Percentiles rank a stretch among this genome's conserved stretches.
These are phyloP conservation scores for Pichia insulana DNA, from an alignment of 805 yeast genomes.

Conservation along the genomic window DNA sequence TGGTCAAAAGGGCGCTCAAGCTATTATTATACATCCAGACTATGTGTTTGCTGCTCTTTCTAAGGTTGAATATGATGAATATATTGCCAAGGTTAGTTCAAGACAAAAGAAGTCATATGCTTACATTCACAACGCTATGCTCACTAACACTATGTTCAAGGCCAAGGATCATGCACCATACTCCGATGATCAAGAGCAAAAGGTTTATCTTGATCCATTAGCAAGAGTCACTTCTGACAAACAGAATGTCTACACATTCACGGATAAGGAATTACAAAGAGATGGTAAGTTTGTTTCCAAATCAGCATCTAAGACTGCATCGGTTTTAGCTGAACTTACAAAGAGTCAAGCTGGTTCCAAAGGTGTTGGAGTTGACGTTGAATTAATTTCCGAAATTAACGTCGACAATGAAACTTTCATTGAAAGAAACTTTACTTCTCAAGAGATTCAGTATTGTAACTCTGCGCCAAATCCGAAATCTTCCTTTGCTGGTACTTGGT, in stretches of 20 bases:
- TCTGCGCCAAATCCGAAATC: slow-evolving; percentile 73
- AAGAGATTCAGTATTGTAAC: slow-evolving; percentile 72
- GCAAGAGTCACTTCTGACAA: slow-evolving; percentile 50
- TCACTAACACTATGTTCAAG: slow-evolving; percentile 82
- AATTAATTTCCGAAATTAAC: slow-evolving; percentile 73
- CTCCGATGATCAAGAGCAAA: slow-evolving; percentile 75
- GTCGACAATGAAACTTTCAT: slow-evolving; percentile 84
- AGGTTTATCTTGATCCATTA: slow-evolving; percentile 92
- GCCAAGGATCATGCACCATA: slow-evolving; percentile 94
- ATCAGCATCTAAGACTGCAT: slow-evolving; percentile 52
- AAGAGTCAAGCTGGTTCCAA: slow-evolving; percentile 35
- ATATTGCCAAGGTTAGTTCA: slow-evolving; percentile 58
- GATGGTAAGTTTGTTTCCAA: slow-evolving; percentile 34
- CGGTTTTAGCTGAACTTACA: slow-evolving; percentile 50
- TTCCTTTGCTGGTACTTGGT: slow-evolving; percentile 96
- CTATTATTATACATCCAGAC: slow-evolving; percentile 85
- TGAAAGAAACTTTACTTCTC: slow-evolving; percentile 81
- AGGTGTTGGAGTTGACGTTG: slow-evolving; percentile 96
- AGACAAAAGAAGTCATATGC: slow-evolving; percentile 89
- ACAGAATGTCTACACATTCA: slow-evolving; percentile 37
- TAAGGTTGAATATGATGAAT: slow-evolving; percentile 59
- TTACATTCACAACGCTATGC: slow-evolving; percentile 91
- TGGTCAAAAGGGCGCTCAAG: slow-evolving; percentile 99
- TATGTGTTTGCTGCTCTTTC: slow-evolving; percentile 82
- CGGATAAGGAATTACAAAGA: slow-evolving; percentile 43